Evolutionary conservation across 2,329 filamentous ascomycete genomes (phyloP).

Genomic region (Paecilomyces formosus): DNA sequence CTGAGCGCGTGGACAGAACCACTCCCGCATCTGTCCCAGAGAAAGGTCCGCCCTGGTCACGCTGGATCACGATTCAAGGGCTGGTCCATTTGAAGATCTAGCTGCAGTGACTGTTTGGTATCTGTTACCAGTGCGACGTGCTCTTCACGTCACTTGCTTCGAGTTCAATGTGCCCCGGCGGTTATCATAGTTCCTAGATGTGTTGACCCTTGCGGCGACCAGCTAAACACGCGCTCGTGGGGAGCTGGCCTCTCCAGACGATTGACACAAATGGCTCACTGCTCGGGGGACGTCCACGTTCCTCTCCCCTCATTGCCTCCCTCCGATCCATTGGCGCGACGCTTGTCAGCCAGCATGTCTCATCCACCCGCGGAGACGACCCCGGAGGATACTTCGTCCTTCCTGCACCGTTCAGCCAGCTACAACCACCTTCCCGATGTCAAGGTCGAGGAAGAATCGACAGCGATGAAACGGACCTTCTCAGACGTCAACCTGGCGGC

Average conservation of each 20-base stretch:
- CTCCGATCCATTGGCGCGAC: conserved; percentile 8
- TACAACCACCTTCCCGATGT: conserved; percentile 48
- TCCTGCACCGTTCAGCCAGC: conserved; percentile 49
- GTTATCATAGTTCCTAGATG: neutral
- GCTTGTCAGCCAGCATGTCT: conserved; percentile 23
- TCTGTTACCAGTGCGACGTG: neutral
- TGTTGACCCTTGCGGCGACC: conserved; percentile 1
- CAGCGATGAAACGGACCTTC: conserved; percentile 42
- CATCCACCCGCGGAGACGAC: conserved; percentile 15
- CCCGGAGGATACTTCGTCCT: conserved; percentile 12
- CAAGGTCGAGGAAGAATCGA: conserved; percentile 21
- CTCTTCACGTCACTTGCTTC: neutral
- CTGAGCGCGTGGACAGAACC: neutral
- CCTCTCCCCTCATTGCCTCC: conserved; percentile 12
- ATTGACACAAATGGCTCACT: conserved; percentile 21
- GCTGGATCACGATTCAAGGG: neutral
- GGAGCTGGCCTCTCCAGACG: conserved; percentile 36
- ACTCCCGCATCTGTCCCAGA: neutral
- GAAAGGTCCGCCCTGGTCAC: neutral
- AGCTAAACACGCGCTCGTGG: conserved; percentile 20
- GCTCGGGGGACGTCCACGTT: conserved; percentile 12
- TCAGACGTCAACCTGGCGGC: conserved; percentile 40
- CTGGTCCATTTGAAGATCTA: neutral
- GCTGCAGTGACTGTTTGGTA: neutral
- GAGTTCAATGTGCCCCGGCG: neutral